Evolutionary conservation across 1,284 basidiomycete genomes (phyloP).

Genomic region (Pascua guehoae): DNA sequence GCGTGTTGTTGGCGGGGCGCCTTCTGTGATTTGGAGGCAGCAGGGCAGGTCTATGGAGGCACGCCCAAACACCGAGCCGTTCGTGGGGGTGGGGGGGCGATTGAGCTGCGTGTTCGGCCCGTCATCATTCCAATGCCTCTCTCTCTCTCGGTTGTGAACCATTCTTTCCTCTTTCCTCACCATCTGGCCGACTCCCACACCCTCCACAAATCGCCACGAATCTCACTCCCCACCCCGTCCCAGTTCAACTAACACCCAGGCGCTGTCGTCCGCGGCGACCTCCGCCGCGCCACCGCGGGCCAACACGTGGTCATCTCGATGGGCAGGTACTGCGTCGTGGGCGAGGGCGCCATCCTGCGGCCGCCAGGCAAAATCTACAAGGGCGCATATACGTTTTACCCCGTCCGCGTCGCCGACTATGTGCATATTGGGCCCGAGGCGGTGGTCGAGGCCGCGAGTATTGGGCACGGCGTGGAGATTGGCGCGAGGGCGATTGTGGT

Average conservation of each 20-base stretch:
- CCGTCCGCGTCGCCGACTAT: conserved; percentile 93
- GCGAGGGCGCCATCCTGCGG: conserved; percentile 79
- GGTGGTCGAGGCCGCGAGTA: conserved; percentile 88
- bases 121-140: too few species aligned
- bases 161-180: not conserved
- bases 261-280: conserved; percentile 34
- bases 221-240: not conserved
- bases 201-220: not conserved
- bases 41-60: too few species aligned
- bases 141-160: not conserved
- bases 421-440: conserved; percentile 85
- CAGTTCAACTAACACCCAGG: conserved; percentile 18
- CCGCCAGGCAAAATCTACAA: conserved; percentile 56
- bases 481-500: conserved; percentile 94
- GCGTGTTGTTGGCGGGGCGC: too few species aligned
- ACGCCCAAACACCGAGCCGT: too few species aligned
- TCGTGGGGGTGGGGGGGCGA: too few species aligned
- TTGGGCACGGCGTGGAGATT: conserved; percentile 91
- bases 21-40: too few species aligned
- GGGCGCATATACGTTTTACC: conserved; percentile 91
- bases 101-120: too few species aligned
- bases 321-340: conserved; percentile 87
- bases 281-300: conserved; percentile 66
- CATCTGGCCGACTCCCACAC: not conserved
- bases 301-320: conserved; percentile 89